Base-by-base conservation (phyloP, 176 grass and related monocot genomes). In the Chloris gayana region DNA sequence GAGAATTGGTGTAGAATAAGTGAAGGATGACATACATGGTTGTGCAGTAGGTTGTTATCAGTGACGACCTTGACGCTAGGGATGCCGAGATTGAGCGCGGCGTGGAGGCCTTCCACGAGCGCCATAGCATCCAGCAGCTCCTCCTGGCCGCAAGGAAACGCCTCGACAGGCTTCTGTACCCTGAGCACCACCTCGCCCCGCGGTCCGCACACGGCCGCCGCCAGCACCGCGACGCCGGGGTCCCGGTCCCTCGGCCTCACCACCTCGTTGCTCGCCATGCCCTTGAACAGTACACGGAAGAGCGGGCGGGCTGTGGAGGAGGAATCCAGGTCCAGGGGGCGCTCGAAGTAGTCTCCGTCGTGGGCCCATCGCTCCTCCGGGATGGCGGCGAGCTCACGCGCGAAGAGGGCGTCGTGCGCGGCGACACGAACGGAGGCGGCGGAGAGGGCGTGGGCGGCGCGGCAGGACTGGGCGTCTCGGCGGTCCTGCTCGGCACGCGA, bases 211-310 rank as follows among this genome's bases (percentile, higher is more conserved):
- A 97, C 72, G 18, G 79, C 91, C 6, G 79, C 91, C 9, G 83
- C 89, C 31, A 97, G 88, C 19, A 77, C 87, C 1, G 79, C 88
- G 53, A 93, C 42, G 58, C 68, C 74, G 37, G 86, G 86, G 49
- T 88, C 76, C 33, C 77, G 61, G 33, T 82, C 76, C 76, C 67
- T 73, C 12, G 75, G 61, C 3, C 76, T 74, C 14, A 87, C 61
- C 22, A 86, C 21, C 14, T 80, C 49, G 57, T 12, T 38, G 67
- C 72, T 90, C 2, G 59, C 6, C 91, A 97, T 56, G 56, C 91
- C 94, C 87, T 97, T 97, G 72, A 83, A 90, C 47, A 82, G 82
- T 37, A 97, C 67, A 25, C 85, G 75, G 81, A 97, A 92, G 8
- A 77, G 82, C 47, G 31, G 66, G 12, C 14, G 14, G 1, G 41